Base-by-base conservation (phyloP, 768 basidiomycete species). In the Trametopsis cervina region DNA sequence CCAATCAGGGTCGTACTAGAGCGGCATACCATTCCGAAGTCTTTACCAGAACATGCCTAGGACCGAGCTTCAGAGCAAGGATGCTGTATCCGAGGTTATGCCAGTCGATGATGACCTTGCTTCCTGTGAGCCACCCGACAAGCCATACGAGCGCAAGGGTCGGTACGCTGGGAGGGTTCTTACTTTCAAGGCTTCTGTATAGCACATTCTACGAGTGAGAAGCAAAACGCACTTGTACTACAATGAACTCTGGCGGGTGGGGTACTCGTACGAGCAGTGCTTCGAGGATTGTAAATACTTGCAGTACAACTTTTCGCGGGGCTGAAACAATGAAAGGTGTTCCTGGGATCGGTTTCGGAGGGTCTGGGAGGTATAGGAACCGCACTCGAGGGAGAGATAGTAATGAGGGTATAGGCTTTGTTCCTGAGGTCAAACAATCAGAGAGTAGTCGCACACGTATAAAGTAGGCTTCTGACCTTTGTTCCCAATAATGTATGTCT, bases 161-260 rank as follows among this genome's bases (percentile, higher is more conserved):
- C 1, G 96, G 96, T 29, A 99, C 93, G 51, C 88, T 89, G 7
- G 96, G 96, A 22, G 96, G 96, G 60, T 98, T 99, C 91, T 99
- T 60, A 25, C 46, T 60, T 47, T 48, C 40, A 12, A 41, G 13
- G 36, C 42, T 26, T 40, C n/a, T 22, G 2, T 39, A 21, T 17
- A 25, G 27, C 35, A 39, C 13, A 13, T 24, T n/a, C n/a, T n/a
- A n/a, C n/a, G n/a, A 42, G 23, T 42, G 20, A 39, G 18, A 10
- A 38, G 27, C 5, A 37, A 15, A 22, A 66, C 79, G 20, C 50
- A 92, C 94, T 74, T 97, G 96, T 1, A 97, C 89, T 50, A 98
- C 65, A 48, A 98, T 80, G 59, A 81, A 90, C 61, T 89, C 83
- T 2, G 89, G 88, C 1, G 88, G 76, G n/a, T 76, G 68, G 0